These are phyloP conservation scores for Leishmania aethiopica DNA, from an alignment of 208 protist genomes.

Conservation along the genomic window DNA sequence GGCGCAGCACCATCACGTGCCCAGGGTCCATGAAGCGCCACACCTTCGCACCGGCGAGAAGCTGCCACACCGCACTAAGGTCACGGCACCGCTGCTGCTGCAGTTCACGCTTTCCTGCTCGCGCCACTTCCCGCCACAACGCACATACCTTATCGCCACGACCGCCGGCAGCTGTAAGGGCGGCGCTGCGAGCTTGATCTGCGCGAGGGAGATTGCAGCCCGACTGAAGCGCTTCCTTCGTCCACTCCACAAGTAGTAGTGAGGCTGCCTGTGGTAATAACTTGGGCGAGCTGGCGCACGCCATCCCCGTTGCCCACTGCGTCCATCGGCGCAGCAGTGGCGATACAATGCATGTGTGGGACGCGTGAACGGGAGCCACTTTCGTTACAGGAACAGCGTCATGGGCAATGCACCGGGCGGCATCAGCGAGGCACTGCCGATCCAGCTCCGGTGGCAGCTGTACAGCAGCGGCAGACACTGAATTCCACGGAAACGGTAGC, in stretches of 20 bases:
- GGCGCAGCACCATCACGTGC: conserved; percentile 21
- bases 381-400: background rate
- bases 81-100: conserved; percentile 15
- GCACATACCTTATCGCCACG: background rate
- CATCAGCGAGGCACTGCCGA: conserved; percentile 3
- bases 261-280: conserved; percentile 45
- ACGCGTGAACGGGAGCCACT: background rate
- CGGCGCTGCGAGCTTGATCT: background rate
- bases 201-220: background rate
- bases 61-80: conserved; percentile 19
- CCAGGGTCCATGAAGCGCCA: conserved; percentile 17
- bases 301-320: conserved; percentile 17
- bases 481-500: background rate
- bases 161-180: background rate
- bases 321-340: conserved; percentile 19
- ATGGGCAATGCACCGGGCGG: conserved; percentile 1
- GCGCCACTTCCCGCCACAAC: conserved; percentile 12
- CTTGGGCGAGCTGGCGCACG: background rate
- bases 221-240: conserved; percentile 31
- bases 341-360: conserved; percentile 5
- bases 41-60: conserved; percentile 9
- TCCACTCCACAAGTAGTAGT: conserved; percentile 55
- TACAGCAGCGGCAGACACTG: background rate
- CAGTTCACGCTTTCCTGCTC: conserved; percentile 7
- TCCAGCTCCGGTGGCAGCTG: conserved; percentile 4